Evolutionary conservation across 2,329 filamentous ascomycete species (phyloP), one percentile per base, ranked within the genome.

Genomic region (Phaeosphaeria sp.): DNA sequence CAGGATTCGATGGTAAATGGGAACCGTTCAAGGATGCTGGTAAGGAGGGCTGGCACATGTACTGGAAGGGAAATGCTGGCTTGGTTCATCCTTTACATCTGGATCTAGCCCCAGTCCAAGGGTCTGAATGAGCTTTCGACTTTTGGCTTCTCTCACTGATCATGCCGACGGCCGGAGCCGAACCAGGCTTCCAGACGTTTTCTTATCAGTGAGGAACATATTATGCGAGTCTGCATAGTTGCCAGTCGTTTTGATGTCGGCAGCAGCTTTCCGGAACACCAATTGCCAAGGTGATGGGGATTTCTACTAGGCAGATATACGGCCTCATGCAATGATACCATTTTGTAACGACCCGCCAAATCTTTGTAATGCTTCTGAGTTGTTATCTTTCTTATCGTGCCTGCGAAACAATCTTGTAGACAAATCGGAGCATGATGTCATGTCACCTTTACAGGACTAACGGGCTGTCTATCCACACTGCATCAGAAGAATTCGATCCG

Each of bases 21-120:
- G 46, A 52, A 13, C 60, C 61, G 1, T 59, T 63, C 46, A 64
- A 65, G 36, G 67, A 69, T 42, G 67, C 60, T 7, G 54, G 53
- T 1, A 50, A 36, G 7, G 60, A 65, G 27, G 67, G 65, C 1
- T 69, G 65, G 65, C 58, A 65, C 49, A 54, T 69, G 0, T 68
- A 67, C 42, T 68, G 65, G 67, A 65, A 58, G 30, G 59, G 46
- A 9, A 53, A 58, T 43, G 55, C 55, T 5, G 63, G 56, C 1
- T 15, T 57, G 2, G 18, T 48, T n/a, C 50, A 58, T 25, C n/a
- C 56, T 3, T 36, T 64, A 27, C 44, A 55, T 3, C 43, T 65
- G 13, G 60, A 65, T 39, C 47, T 63, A 1, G 55, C 59, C 3
- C 56, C 56, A 17, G 11, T 21, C 18, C n/a, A 52, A 21, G 27